phyloP scores from a whole-genome alignment of 192 early-diverging fungal genomes.

The Podila epicladia region DNA sequence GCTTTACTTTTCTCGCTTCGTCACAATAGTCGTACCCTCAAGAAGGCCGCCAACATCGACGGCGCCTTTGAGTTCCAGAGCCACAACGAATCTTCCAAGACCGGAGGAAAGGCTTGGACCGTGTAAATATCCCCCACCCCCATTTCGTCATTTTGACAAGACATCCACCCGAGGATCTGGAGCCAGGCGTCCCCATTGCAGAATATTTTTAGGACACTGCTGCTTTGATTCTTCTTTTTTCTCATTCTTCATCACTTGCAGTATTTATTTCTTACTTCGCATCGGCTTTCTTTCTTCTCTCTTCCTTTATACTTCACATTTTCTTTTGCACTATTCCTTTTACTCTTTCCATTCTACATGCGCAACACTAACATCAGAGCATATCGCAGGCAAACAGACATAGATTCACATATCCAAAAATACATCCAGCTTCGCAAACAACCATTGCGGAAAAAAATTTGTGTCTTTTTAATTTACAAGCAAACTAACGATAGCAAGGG shows the following conservation, averaged over 20 bases:
- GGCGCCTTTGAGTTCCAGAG: constrained; percentile 45
- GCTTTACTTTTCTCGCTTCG: background rate
- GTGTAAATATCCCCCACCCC: constrained; percentile 13
- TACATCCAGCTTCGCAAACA: no score
- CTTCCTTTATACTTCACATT: constrained; percentile 1
- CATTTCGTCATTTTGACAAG: no score
- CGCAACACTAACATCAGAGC: no score
- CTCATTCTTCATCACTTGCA: background rate
- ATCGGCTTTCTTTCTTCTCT: background rate
- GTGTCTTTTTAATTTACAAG: no score
- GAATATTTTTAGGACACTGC: background rate
- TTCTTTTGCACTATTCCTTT: background rate
- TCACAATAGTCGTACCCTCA: constrained; percentile 33
- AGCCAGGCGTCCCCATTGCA: background rate
- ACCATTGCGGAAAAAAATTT: no score
- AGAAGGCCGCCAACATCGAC: constrained; percentile 31
- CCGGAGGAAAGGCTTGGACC: constrained; percentile 35
- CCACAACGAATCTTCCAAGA: constrained; percentile 37
- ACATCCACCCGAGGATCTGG: no score
- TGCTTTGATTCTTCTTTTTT: constrained; percentile 2
- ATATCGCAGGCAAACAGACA: no score
- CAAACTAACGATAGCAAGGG: no score
- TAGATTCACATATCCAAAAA: no score
- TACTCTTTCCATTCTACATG: no score
- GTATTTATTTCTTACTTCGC: background rate